Conservation (phyloP, 176 grass and related monocot species). For the Luzula sylvatica region DNA sequence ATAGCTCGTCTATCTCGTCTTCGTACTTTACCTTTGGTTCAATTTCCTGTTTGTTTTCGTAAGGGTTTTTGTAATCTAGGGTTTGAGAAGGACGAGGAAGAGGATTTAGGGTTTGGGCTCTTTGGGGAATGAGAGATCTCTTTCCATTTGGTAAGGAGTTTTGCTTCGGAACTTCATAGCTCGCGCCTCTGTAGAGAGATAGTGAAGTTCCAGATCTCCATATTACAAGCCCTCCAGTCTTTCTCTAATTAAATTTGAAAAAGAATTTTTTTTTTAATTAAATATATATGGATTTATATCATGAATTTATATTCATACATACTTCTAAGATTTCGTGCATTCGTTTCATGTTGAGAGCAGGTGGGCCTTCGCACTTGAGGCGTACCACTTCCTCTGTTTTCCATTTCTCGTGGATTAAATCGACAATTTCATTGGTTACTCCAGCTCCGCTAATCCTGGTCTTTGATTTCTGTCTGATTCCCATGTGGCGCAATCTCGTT, state of each 20-base stretch:
- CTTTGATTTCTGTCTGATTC: slow-evolving; percentile 67
- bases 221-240: slow-evolving; percentile 91
- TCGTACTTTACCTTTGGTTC: slow-evolving; percentile 66
- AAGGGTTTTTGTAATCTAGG: background rate
- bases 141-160: slow-evolving; percentile 24
- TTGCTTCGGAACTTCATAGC: slow-evolving; percentile 38
- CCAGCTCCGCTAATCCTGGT: slow-evolving; percentile 60
- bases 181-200: slow-evolving; percentile 76
- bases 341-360: slow-evolving; percentile 87
- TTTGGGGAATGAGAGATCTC: slow-evolving; percentile 24
- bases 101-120: slow-evolving; percentile 13
- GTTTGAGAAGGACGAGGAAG: background rate
- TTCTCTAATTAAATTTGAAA: slow-evolving; percentile 45
- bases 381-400: slow-evolving; percentile 72
- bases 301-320: background rate
- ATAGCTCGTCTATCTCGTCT: slow-evolving; percentile 68
- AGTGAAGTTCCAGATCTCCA: slow-evolving; percentile 91
- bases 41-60: slow-evolving; percentile 10
- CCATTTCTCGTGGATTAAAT: slow-evolving; percentile 83
- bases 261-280: background rate
- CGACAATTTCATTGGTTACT: slow-evolving; percentile 64
- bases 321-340: slow-evolving; percentile 94
- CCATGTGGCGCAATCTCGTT: slow-evolving; percentile 59
- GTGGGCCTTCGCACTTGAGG: slow-evolving; percentile 64
- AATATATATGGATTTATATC: background rate